phyloP scores from a whole-genome alignment of 192 early-diverging fungal genomes.

The Entomortierella parvispora region DNA sequence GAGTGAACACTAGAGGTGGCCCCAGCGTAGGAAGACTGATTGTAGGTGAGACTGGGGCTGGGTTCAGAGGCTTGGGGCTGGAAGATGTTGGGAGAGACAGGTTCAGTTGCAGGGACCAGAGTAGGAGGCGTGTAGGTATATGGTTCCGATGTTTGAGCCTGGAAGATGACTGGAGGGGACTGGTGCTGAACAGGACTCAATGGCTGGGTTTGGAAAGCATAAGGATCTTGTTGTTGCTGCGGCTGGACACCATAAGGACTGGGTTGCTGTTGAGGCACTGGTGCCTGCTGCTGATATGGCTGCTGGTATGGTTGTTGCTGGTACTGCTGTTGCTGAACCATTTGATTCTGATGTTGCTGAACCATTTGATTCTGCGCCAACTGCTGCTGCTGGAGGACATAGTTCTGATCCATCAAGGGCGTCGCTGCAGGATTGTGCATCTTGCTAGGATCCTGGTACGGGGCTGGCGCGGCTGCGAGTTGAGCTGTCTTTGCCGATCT shows the following conservation, averaged over 20 bases:
- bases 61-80: slow-evolving; percentile 8
- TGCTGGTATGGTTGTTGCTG: neutral
- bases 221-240: neutral
- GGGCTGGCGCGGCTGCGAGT: neutral
- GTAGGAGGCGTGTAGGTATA: slow-evolving; percentile 25
- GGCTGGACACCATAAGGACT: neutral
- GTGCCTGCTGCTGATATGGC: neutral
- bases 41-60: slow-evolving; percentile 1
- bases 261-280: neutral
- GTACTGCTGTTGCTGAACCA: slow-evolving; percentile 2
- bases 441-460: slow-evolving; percentile 1
- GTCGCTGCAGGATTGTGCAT: neutral
- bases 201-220: too few species aligned
- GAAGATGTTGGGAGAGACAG: slow-evolving; percentile 8
- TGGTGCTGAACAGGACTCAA: too few species aligned
- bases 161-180: neutral
- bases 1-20: neutral
- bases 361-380: slow-evolving; percentile 4
- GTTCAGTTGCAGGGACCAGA: neutral
- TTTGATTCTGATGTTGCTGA: neutral
- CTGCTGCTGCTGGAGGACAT: slow-evolving; percentile 16
- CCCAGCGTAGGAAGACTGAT: slow-evolving; percentile 6
- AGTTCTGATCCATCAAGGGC: slow-evolving; percentile 21
- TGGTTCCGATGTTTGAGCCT: neutral
- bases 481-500: neutral